A percentile compares a stretch with the other conserved stretches of the same genome.
Evolutionary conservation across 2,329 filamentous ascomycete species (phyloP).

Genomic region (Cladosporium colombiae): DNA sequence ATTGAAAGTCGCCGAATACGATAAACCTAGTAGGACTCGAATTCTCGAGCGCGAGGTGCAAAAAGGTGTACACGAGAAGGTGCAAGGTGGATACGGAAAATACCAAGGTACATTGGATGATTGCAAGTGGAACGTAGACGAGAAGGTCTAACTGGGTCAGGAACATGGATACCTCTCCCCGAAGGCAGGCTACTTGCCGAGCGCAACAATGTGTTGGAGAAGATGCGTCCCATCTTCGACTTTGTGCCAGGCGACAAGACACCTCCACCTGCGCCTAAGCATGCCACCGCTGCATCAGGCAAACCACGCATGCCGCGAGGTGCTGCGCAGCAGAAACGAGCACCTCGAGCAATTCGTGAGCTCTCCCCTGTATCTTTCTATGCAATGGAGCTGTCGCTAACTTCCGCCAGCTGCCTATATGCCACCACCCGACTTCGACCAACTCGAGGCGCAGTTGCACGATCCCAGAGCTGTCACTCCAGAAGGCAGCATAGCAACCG

Average conservation of each 20-base stretch:
- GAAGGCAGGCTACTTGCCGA: constrained; percentile 79
- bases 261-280: constrained; percentile 90
- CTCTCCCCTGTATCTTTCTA: not conserved
- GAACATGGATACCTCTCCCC: constrained; percentile 92
- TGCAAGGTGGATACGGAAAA: constrained; percentile 97
- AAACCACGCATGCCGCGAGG: constrained; percentile 75
- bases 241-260: constrained; percentile 81
- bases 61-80: constrained; percentile 94
- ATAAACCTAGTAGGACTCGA: constrained; percentile 91
- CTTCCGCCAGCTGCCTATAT: constrained; percentile 3
- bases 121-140: not conserved
- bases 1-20: constrained; percentile 92
- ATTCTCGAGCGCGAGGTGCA: constrained; percentile 97
- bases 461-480: constrained; percentile 68
- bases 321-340: constrained; percentile 26
- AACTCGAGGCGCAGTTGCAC: constrained; percentile 31
- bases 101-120: constrained; percentile 70
- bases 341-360: constrained; percentile 25
- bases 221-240: constrained; percentile 84
- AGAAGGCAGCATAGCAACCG: constrained; percentile 82
- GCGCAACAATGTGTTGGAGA: constrained; percentile 82
- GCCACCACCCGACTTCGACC: constrained; percentile 30
- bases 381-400: not conserved
- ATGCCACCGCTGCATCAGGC: constrained; percentile 68
- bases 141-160: constrained; percentile 45